Evolutionary conservation across 768 basidiomycete species (phyloP).

Genomic region (Russula olivacea): DNA sequence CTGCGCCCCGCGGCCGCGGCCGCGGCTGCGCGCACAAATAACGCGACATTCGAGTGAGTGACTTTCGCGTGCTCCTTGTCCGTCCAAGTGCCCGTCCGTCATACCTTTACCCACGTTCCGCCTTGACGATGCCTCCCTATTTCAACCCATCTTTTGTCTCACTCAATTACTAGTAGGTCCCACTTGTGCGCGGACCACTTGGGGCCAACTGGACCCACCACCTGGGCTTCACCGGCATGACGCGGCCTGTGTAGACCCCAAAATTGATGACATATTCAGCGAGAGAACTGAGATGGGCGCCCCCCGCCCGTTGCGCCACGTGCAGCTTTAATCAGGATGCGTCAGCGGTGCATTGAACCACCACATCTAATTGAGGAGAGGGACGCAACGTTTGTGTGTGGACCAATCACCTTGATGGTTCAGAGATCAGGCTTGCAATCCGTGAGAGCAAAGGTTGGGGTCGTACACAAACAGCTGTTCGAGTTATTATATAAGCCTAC

Average conservation of each 20-base stretch:
- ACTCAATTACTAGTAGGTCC: too few relatives aligned
- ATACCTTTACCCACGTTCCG: too few relatives aligned
- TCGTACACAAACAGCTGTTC: constrained; percentile 40
- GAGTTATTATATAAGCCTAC: constrained; percentile 32
- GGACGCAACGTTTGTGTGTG: constrained; percentile 47
- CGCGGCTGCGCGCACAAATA: too few relatives aligned
- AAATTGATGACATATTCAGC: constrained; percentile 1
- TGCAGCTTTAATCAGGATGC: constrained; percentile 27
- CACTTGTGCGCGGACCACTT: too few relatives aligned
- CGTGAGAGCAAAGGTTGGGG: constrained; percentile 33
- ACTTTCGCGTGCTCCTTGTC: too few relatives aligned
- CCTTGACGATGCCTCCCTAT: too few relatives aligned
- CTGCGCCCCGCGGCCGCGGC: too few relatives aligned
- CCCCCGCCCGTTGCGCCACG: neutral
- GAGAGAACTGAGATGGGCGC: constrained; percentile 13
- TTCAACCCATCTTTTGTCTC: too few relatives aligned
- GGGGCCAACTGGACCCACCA: too few relatives aligned
- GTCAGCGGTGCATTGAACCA: constrained; percentile 17
- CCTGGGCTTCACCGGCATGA: constrained; percentile 21
- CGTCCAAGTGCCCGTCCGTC: too few relatives aligned
- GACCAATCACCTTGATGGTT: constrained; percentile 42
- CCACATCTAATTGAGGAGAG: constrained; percentile 27
- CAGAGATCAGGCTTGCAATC: constrained; percentile 29
- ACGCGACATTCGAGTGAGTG: too few relatives aligned
- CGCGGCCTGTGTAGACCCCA: constrained; percentile 9